Percentiles rank a stretch among this genome's conserved stretches.
Evolutionary conservation across 2,329 filamentous ascomycete species (phyloP).

Genomic region (Trichoderma hamatum): DNA sequence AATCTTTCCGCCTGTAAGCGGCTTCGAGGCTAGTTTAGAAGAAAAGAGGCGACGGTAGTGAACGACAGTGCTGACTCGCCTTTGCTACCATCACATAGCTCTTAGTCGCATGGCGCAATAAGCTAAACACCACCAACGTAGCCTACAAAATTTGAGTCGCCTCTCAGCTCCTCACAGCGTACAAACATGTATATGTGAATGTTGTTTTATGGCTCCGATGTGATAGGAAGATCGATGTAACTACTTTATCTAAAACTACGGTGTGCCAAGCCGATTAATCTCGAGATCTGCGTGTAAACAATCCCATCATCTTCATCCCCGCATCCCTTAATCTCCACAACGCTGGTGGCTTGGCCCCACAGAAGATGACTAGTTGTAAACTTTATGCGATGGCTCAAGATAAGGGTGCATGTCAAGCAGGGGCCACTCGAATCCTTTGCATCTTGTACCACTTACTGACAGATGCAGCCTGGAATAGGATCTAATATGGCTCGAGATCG

Average conservation of each 20-base stretch:
- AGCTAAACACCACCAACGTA: background rate
- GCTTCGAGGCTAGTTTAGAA: background rate
- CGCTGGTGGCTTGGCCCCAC: background rate
- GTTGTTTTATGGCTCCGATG: no score
- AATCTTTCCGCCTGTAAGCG: constrained; percentile 17
- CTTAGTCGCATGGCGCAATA: constrained; percentile 16
- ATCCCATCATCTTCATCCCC: constrained; percentile 7
- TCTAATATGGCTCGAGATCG: constrained; percentile 14
- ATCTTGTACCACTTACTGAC: background rate
- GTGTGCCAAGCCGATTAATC: background rate
- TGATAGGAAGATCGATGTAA: background rate
- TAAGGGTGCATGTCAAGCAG: background rate
- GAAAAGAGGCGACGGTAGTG: constrained; percentile 3
- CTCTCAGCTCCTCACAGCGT: background rate
- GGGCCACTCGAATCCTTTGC: background rate
- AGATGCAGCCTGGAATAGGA: background rate
- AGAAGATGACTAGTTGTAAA: constrained; percentile 7
- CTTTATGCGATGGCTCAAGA: background rate
- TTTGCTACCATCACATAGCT: background rate
- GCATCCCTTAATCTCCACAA: constrained; percentile 9
- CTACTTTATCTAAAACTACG: background rate
- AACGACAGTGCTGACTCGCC: constrained; percentile 1
- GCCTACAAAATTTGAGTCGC: background rate
- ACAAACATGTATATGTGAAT: background rate
- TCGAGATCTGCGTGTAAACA: background rate